Percentiles rank a stretch among this genome's conserved stretches.
phyloP scores from a whole-genome alignment of 371 early-diverging fungal genomes.

The Mucor mucedo region DNA sequence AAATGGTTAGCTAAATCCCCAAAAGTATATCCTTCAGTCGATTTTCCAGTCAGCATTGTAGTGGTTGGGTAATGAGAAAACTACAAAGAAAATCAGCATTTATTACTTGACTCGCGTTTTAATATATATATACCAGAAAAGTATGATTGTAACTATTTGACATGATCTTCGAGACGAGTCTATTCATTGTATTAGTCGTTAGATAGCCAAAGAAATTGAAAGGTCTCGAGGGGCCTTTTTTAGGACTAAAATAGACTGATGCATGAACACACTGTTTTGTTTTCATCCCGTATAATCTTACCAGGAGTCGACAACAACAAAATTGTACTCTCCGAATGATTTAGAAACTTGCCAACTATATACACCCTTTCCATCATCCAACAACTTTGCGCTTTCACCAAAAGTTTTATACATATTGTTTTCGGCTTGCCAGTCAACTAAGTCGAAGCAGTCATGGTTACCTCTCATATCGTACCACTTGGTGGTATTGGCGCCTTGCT shows the following conservation, averaged over 20 bases:
- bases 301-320: slow-evolving; percentile 88
- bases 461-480: slow-evolving; percentile 88
- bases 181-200: slow-evolving; percentile 76
- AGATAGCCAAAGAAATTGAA: slow-evolving; percentile 92
- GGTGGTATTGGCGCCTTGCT: slow-evolving; percentile 46
- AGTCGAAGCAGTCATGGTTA: slow-evolving; percentile 87
- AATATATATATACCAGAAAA: slow-evolving; percentile 36
- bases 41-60: slow-evolving; percentile 73
- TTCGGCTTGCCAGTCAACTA: slow-evolving; percentile 62
- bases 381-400: slow-evolving; percentile 49
- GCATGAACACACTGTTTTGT: too few relatives aligned
- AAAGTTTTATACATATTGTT: slow-evolving; percentile 67
- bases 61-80: slow-evolving; percentile 88
- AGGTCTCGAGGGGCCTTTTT: slow-evolving; percentile 80
- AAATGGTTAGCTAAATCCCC: slow-evolving; percentile 62
- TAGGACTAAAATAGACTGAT: slow-evolving; percentile 56
- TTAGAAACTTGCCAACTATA: slow-evolving; percentile 66
- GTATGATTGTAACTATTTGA: slow-evolving; percentile 66
- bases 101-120: background rate
- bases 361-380: slow-evolving; percentile 57
- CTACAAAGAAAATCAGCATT: slow-evolving; percentile 24
- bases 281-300: slow-evolving; percentile 25
- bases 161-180: slow-evolving; percentile 53
- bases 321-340: slow-evolving; percentile 76
- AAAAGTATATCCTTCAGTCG: slow-evolving; percentile 65